Percentiles rank a stretch among this genome's conserved stretches.
Evolutionary conservation across 129 eudicot species (phyloP).

Genomic region (Pittosporum tobira): DNA sequence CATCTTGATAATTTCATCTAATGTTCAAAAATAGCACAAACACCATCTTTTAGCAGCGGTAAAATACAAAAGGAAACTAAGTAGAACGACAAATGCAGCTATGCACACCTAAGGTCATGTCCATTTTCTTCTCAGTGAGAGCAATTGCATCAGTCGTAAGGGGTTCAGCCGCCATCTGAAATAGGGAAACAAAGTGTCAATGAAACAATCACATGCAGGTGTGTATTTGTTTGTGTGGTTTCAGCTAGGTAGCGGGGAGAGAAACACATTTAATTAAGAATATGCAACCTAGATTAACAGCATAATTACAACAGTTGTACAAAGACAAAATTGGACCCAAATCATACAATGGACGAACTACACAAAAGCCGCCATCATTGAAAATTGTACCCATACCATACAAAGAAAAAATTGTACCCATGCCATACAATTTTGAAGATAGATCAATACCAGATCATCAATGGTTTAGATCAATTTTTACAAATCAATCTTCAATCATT

Average conservation of each 20-base stretch:
- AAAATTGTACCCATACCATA: background rate
- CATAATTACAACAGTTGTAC: background rate
- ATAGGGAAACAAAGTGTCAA: background rate
- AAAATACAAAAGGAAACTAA: background rate
- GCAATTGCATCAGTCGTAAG: conserved; percentile 85
- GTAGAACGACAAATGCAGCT: background rate
- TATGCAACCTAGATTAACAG: background rate
- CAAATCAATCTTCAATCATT: too few species aligned
- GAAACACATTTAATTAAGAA: too few species aligned
- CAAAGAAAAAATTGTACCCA: too few species aligned
- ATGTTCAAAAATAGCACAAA: background rate
- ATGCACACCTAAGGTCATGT: conserved; percentile 75
- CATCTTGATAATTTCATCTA: conserved; percentile 94
- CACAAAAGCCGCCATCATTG: too few species aligned
- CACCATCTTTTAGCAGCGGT: background rate
- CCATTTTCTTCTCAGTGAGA: conserved; percentile 95
- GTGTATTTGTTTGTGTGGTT: too few species aligned
- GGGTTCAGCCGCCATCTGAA: conserved; percentile 83
- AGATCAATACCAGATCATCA: too few species aligned
- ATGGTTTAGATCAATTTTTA: too few species aligned
- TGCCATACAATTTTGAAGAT: too few species aligned
- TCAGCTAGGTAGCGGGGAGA: too few species aligned
- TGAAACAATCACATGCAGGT: background rate
- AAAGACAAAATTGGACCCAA: background rate
- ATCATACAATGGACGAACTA: too few species aligned